Evolutionary conservation across 306 rosid genomes (phyloP).

Genomic region (Clitoria ternatea): DNA sequence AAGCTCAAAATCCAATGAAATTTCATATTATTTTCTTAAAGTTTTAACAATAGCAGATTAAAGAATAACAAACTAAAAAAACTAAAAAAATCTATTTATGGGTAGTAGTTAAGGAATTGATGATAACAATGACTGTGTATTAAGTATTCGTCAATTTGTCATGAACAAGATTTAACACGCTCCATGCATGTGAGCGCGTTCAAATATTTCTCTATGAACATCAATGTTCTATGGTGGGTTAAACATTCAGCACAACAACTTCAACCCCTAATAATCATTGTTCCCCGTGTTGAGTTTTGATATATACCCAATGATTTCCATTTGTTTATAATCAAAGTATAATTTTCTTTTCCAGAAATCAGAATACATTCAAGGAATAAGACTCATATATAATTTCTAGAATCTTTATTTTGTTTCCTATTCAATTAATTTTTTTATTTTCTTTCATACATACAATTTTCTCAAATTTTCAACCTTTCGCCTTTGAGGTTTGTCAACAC

Average conservation of each 20-base stretch:
- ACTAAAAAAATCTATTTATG: conserved; percentile 12
- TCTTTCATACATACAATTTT: conserved; percentile 3
- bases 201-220: conserved; percentile 25
- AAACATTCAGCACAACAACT: not conserved
- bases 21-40: too few relatives aligned
- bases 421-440: not conserved
- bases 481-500: not conserved
- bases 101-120: conserved; percentile 1
- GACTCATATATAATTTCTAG: not conserved
- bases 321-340: not conserved
- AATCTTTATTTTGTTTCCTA: not conserved
- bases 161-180: conserved; percentile 23
- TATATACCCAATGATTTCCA: not conserved
- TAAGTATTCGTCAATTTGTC: conserved; percentile 7
- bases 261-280: not conserved
- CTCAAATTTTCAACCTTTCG: not conserved
- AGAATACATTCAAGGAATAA: conserved; percentile 14
- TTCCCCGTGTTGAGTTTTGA: conserved; percentile 5
- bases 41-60: not conserved
- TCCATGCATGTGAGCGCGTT: conserved; percentile 26
- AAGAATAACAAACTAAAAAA: not conserved
- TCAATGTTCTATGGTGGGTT: conserved; percentile 27
- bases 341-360: too few relatives aligned
- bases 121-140: not conserved
- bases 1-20: too few relatives aligned